phyloP scores from a whole-genome alignment of 176 grass and related monocot species.

The Otatea glauca region DNA sequence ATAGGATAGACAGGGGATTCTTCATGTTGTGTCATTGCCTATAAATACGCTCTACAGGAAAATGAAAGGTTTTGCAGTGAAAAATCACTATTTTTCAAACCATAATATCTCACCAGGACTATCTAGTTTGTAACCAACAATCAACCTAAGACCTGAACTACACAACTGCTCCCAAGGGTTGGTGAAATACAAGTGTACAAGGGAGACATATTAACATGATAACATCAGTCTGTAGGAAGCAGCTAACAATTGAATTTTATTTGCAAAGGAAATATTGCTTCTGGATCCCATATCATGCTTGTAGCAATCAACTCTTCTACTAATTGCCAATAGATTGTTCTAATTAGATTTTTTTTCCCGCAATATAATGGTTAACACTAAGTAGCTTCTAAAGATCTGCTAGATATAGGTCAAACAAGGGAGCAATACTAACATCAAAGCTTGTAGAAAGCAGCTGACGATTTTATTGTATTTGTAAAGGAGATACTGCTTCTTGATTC shows the following conservation, averaged over 20 bases:
- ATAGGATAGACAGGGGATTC: not conserved
- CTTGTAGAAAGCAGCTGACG: not conserved
- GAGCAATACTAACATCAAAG: conserved; percentile 6
- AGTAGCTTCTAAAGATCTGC: not conserved
- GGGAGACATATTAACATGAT: not conserved
- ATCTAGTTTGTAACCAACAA: conserved; percentile 6
- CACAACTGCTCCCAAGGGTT: not conserved
- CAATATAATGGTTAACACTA: conserved; percentile 8
- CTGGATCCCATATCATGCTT: conserved; percentile 5
- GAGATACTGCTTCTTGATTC: conserved; percentile 7
- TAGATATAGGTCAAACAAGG: conserved; percentile 23
- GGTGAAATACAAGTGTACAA: conserved; percentile 7
- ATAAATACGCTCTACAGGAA: not conserved
- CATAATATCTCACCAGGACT: conserved; percentile 2
- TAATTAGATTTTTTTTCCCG: not conserved
- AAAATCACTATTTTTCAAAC: not conserved
- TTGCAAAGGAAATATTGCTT: conserved; percentile 3
- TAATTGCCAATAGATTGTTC: conserved; percentile 9
- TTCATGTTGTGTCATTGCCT: conserved; percentile 1
- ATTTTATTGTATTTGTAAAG: conserved; percentile 2
- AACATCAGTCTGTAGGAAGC: conserved; percentile 1
- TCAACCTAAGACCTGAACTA: conserved; percentile 25
- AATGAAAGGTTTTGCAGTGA: not conserved
- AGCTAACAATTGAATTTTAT: not conserved
- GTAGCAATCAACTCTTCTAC: not conserved